Evolutionary conservation across 2,329 filamentous ascomycete species (phyloP), one percentile per base, ranked within the genome.

Genomic region (Periglandula ipomoeae): DNA sequence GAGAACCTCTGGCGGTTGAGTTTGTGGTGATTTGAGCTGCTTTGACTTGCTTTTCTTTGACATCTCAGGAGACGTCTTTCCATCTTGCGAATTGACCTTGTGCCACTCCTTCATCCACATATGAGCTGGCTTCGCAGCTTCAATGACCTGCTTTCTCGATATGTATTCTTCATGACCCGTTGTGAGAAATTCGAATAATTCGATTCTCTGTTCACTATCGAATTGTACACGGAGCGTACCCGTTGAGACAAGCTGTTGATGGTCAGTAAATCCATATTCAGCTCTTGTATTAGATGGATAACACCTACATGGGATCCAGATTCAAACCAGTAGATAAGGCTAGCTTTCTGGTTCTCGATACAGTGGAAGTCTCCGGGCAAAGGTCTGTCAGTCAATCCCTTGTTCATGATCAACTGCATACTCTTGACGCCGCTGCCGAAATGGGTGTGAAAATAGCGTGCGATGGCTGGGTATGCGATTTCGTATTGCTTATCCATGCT

Each of bases 381-480:
- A 9, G 73, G 68, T 45, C 72, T 73, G 54, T 84, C 80, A 0
- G 67, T 67, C 1, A 70, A 73, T 2, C 73, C 73, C 59, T 81
- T 83, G 57, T 95, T 89, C 58, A 95, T 77, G 20, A 89, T 81
- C 62, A 97, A 78, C 63, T 95, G 89, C 58, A 97, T 87, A 48
- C 83, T 87, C 57, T 80, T 85, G 48, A 96, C 83, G 6, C 89
- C 90, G 52, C 88, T 91, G 50, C 85, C 84, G 62, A 93, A 96
- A 59, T 95, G 85, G 0, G 88, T 90, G 58, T 86, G 82, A 63
- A 95, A 96, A 65, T 93, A 97, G 59, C 91, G 82, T 30, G 91
- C 81, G 41, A 98, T 74, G 1, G 87, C 87, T 3, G 89, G 80
- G 50, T 81, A 87, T 3, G 84, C 79, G 44, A 97, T 89, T 63